Conservation (phyloP, 305 asterid genomes). For the Ajuga reptans region DNA sequence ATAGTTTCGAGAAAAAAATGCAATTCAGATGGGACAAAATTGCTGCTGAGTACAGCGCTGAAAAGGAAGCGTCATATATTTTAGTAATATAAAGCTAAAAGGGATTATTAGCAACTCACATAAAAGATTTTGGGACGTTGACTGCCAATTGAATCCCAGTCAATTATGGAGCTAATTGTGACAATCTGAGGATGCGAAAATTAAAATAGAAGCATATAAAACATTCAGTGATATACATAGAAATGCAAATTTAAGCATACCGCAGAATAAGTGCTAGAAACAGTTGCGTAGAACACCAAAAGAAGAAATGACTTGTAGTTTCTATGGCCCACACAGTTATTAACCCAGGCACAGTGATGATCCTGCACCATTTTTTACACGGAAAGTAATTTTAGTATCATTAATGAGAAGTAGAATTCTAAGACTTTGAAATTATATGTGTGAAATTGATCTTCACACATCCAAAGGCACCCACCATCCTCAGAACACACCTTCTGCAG, state of each 20-base stretch:
- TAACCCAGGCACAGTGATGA: conserved; percentile 92
- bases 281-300: conserved; percentile 62
- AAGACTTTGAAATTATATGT: background rate
- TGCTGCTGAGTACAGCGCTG: background rate
- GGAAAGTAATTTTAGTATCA: background rate
- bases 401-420: background rate
- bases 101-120: conserved; percentile 39
- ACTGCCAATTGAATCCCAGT: conserved; percentile 35
- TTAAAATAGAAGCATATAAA: background rate
- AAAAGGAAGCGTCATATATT: background rate
- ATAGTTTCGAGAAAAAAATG: conserved; percentile 1
- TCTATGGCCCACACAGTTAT: conserved; percentile 83
- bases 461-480: conserved; percentile 61
- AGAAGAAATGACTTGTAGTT: conserved; percentile 74
- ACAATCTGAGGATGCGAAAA: conserved; percentile 40
- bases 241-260: conserved; percentile 33
- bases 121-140: conserved; percentile 39
- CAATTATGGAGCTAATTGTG: conserved; percentile 33
- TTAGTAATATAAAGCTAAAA: background rate
- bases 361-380: conserved; percentile 43
- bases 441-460: background rate
- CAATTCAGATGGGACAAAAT: background rate
- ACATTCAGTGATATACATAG: background rate
- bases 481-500: conserved; percentile 84
- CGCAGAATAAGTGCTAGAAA: conserved; percentile 53